These are phyloP conservation scores for Saccharum hybrid DNA, from an alignment of 202 grass and related monocot genomes.

Conservation along the genomic window DNA sequence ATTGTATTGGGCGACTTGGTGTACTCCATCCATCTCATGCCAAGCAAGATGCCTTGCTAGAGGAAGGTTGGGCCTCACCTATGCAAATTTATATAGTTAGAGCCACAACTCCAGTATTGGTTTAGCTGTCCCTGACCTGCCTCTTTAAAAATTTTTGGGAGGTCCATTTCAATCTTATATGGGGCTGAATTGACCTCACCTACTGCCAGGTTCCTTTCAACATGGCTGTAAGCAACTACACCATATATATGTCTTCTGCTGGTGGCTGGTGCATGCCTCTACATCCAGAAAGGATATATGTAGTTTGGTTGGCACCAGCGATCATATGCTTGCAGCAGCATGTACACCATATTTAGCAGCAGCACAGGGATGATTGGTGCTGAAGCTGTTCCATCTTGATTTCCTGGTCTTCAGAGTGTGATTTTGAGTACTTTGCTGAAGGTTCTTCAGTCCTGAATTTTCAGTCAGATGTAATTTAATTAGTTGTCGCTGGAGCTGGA, in stretches of 20 bases:
- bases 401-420: not conserved
- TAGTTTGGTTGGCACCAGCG: conserved; percentile 24
- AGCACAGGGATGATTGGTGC: not conserved
- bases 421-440: not conserved
- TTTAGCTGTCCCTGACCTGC: conserved; percentile 49
- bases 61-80: conserved; percentile 50
- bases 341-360: conserved; percentile 17
- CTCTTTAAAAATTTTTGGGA: conserved; percentile 27
- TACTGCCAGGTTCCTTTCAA: conserved; percentile 46
- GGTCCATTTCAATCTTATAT: conserved; percentile 46
- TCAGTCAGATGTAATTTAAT: not conserved
- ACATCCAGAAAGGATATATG: conserved; percentile 7
- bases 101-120: conserved; percentile 29
- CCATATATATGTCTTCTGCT: conserved; percentile 11
- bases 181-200: conserved; percentile 46
- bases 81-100: conserved; percentile 39
- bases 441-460: not conserved
- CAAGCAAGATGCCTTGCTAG: conserved; percentile 16
- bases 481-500: not conserved
- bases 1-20: not conserved
- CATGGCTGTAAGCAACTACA: conserved; percentile 44
- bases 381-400: not conserved
- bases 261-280: not conserved
- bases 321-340: conserved; percentile 19
- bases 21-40: conserved; percentile 18